Evolutionary conservation across 805 yeast genomes (phyloP).

Genomic region (Wickerhamiella bombiphila): DNA sequence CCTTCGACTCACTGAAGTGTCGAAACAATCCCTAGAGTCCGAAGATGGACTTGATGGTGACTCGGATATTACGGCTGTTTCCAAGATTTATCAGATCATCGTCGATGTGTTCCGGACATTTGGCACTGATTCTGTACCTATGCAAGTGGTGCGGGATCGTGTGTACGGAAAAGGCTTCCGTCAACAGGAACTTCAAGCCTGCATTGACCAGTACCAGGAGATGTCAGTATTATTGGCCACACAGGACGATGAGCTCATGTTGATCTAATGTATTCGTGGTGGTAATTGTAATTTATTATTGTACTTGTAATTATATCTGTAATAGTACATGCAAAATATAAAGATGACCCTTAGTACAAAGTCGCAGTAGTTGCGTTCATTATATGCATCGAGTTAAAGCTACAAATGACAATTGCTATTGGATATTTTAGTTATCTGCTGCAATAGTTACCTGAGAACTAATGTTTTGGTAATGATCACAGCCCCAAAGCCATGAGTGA

Average conservation of each 20-base stretch:
- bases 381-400: too few species aligned
- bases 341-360: too few species aligned
- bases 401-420: too few species aligned
- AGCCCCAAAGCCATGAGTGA: conserved; percentile 64
- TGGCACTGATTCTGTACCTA: conserved; percentile 27
- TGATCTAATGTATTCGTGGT: conserved; percentile 24
- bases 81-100: conserved; percentile 60
- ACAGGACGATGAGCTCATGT: conserved; percentile 43
- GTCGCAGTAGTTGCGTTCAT: too few species aligned
- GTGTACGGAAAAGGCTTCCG: conserved; percentile 75
- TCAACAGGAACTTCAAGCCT: conserved; percentile 56
- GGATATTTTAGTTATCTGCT: background rate
- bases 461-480: background rate
- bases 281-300: conserved; percentile 32
- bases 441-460: background rate
- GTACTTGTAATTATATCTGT: background rate
- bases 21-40: conserved; percentile 63
- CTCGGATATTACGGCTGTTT: conserved; percentile 44
- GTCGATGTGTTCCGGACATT: conserved; percentile 29
- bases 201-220: conserved; percentile 58
- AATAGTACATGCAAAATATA: too few species aligned
- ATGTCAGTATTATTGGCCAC: conserved; percentile 64
- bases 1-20: conserved; percentile 65
- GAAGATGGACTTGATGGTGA: conserved; percentile 20
- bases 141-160: conserved; percentile 43